A percentile compares a stretch with the other conserved stretches of the same genome.
These are phyloP conservation scores for Russula lepida DNA, from an alignment of 768 basidiomycete genomes.

Conservation along the genomic window DNA sequence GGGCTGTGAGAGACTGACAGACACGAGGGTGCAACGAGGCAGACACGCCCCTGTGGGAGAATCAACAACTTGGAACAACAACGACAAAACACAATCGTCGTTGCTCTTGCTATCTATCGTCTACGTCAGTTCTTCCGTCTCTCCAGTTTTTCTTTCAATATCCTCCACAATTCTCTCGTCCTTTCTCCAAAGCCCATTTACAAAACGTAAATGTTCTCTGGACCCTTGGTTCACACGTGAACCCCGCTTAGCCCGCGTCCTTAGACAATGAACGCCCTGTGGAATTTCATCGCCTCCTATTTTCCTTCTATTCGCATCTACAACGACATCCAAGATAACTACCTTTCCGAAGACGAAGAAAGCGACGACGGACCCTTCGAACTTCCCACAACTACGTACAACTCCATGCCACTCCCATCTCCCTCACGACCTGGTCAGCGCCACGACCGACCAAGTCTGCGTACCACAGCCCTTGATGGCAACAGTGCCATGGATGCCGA, in stretches of 20 bases:
- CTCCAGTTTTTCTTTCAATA: background rate
- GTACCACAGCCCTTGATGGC: background rate
- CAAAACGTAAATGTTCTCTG: slow-evolving; percentile 10
- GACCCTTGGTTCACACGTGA: slow-evolving; percentile 9
- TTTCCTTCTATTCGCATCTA: slow-evolving; percentile 14
- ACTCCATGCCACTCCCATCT: slow-evolving; percentile 3
- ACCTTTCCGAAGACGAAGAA: slow-evolving; percentile 14
- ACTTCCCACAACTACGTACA: slow-evolving; percentile 13
- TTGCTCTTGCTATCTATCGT: background rate
- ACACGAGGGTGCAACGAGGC: slow-evolving; percentile 17
- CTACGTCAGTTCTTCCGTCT: slow-evolving; percentile 9
- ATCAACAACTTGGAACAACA: background rate
- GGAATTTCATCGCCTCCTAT: slow-evolving; percentile 20
- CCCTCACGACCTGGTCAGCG: slow-evolving; percentile 10
- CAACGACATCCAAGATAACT: slow-evolving; percentile 14
- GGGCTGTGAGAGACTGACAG: background rate
- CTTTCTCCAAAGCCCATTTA: background rate
- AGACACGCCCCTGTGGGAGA: background rate
- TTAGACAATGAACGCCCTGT: slow-evolving; percentile 20
- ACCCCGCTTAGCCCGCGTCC: slow-evolving; percentile 14
- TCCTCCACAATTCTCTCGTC: background rate
- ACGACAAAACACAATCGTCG: background rate
- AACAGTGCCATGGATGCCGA: background rate
- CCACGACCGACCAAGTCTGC: slow-evolving; percentile 13
- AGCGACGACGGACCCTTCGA: slow-evolving; percentile 15